Evolutionary conservation across 2,329 filamentous ascomycete species (phyloP), one percentile per base, ranked within the genome.

Genomic region (Pyrenophora teres): DNA sequence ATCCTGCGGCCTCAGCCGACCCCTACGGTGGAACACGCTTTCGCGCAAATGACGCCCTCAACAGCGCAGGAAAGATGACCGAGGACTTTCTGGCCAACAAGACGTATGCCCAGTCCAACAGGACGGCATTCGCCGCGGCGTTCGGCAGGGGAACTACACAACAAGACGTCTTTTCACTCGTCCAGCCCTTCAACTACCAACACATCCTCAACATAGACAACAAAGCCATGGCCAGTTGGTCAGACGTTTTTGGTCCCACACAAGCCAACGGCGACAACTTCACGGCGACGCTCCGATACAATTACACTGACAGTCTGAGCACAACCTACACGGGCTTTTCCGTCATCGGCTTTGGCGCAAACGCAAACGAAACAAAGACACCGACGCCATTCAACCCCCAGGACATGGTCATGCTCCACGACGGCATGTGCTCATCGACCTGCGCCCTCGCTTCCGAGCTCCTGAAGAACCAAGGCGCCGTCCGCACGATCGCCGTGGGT

Each of bases 1-100:
- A 83, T 66, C 82, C 82, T 4, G 59, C 65, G 0, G 59, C 69
- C 4, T 63, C 68, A 1, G 62, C 69, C 44, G 65, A 71, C 5
- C 75, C 77, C 3, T 81, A 77, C 59, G 77, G 73, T 40, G 78
- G 75, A 7, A 77, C 71, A 5, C 77, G 80, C 12, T 76, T 78
- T 60, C 77, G 80, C 7, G 77, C 77, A 2, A 74, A 77, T 25
- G 72, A 77, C 33, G 64, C 73, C 12, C 57, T 72, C 18, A 63
- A 79, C 21, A 52, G 63, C 30, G 68, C 69, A 9, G 74, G 73
- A 5, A 59, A 66, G 25, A 63, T 69, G 16, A 69, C 64, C 1
- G 56, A 65, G 27, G 64, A 69, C 23, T 71, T 75, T 43, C 37
- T 60, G 8, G 59, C 53, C 15, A 65, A 66, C 32, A 65, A 61